Base-by-base conservation (phyloP, 345 rosid species). In the Aquilaria yunnanensis region DNA sequence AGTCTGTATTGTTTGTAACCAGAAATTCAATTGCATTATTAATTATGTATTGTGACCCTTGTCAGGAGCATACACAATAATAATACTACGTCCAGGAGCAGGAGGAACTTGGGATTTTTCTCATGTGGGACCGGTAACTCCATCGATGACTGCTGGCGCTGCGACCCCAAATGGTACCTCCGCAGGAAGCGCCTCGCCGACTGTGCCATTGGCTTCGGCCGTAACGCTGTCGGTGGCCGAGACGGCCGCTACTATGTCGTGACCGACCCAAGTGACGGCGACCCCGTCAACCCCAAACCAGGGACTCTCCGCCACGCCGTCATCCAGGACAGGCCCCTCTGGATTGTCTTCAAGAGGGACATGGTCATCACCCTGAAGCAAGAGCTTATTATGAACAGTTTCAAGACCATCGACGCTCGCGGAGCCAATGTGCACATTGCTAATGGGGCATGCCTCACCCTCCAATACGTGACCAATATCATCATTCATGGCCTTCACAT, bases 311-410 rank as follows among this genome's bases (percentile, higher is more conserved):
- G 92, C 43, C 87, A 86, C 49, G 92, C 89, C 11, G 89, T 83
- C 50, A 84, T 84, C 73, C 89, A 84, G 67, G 82, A 80, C 49
- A 63, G 60, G 66, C 92, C 92, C 29, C 72, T 86, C 12, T 86
- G 92, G 92, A 86, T 86, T 47, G 76, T 86, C 45, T 86, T 86
- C 79, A 75, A 80, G 64, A 68, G 82, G 11, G 92, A 84, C 77
- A 86, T 86, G 92, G 89, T 80, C 58, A 86, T 86, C n/a, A 76
- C 73, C 0, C 64, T 84, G 51, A 86, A 81, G 64, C 61, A 86
- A 65, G 92, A 86, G 62, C 85, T 86, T 6, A 74, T 86, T 59
- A 86, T 86, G 92, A 86, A 84, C 79, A 84, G 87, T 72, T 86
- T 86, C 73, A 86, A 86, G 76, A 86, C 92, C 0, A 78, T 86